These are phyloP conservation scores for Fusarium sp. DNA, from an alignment of 2,329 filamentous ascomycete genomes.

Conservation along the genomic window DNA sequence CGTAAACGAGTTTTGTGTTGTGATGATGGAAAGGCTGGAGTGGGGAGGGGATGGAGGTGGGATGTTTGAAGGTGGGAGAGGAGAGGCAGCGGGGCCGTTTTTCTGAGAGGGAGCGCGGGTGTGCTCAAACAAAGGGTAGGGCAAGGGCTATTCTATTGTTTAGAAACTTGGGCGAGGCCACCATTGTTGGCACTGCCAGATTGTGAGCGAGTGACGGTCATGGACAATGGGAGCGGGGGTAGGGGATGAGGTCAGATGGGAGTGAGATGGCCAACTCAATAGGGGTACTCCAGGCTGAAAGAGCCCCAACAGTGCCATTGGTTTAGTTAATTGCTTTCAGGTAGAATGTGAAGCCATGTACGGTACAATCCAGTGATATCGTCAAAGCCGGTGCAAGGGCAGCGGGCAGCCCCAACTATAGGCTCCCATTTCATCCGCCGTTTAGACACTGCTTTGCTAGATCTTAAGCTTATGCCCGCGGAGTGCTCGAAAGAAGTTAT, in stretches of 20 bases:
- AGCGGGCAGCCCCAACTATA: not conserved
- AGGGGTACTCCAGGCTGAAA: not conserved
- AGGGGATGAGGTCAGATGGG: not conserved
- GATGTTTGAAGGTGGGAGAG: constrained; percentile 11
- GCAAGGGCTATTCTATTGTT: not conserved
- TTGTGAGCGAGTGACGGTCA: constrained; percentile 3
- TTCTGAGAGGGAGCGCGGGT: too few species aligned
- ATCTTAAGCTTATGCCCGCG: not conserved
- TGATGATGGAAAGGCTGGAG: constrained; percentile 23
- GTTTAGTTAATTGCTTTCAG: too few species aligned
- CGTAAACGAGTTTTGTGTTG: constrained; percentile 1
- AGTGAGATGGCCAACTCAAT: not conserved
- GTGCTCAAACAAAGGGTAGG: not conserved
- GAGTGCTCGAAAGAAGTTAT: not conserved
- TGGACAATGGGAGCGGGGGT: not conserved
- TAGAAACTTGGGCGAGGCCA: not conserved
- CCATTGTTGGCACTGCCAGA: constrained; percentile 17
- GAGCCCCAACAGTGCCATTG: not conserved
- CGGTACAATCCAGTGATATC: not conserved
- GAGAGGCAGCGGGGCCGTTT: too few species aligned
- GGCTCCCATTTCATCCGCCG: not conserved
- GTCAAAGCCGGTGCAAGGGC: not conserved
- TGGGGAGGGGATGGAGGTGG: not conserved
- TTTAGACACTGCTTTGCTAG: constrained; percentile 11
- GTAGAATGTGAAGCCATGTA: not conserved